phyloP scores from a whole-genome alignment of 2,329 filamentous ascomycete genomes.

The Xylariaceae sp. region DNA sequence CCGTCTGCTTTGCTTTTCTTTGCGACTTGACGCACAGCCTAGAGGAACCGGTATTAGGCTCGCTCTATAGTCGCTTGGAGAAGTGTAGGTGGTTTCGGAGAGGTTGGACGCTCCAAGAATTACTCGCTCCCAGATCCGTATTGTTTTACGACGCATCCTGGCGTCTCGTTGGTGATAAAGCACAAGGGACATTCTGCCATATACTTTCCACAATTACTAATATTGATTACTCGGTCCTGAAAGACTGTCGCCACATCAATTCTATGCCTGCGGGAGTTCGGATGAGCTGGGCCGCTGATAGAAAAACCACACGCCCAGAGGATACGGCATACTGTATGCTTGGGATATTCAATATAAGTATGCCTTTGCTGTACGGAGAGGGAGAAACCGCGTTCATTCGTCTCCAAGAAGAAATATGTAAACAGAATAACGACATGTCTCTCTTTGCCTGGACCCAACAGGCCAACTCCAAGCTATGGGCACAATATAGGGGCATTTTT shows the following conservation, averaged over 20 bases:
- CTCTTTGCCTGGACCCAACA: conserved; percentile 8
- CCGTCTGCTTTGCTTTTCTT: conserved; percentile 31
- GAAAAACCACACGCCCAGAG: conserved; percentile 34
- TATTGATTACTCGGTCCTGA: conserved; percentile 14
- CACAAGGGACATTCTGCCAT: not conserved
- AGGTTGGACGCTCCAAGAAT: conserved; percentile 35
- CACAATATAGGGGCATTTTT: not conserved
- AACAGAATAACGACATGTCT: conserved; percentile 6
- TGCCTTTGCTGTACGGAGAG: conserved; percentile 42
- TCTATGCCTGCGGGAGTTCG: conserved; percentile 28
- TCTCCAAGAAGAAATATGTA: conserved; percentile 37
- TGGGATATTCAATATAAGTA: conserved; percentile 41
- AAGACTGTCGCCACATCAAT: not conserved
- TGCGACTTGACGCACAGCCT: conserved; percentile 40
- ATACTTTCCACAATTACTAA: conserved; percentile 21
- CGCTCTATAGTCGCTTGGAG: not conserved
- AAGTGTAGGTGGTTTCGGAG: conserved; percentile 17
- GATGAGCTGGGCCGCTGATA: conserved; percentile 40
- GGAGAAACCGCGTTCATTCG: conserved; percentile 36
- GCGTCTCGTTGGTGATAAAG: conserved; percentile 13
- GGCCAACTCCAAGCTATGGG: not conserved
- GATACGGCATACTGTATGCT: conserved; percentile 41
- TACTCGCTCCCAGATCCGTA: conserved; percentile 25
- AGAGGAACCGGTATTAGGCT: conserved; percentile 23
- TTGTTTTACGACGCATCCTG: conserved; percentile 28